These are phyloP conservation scores for Panellus pusillus DNA, from an alignment of 768 basidiomycete species.

Conservation along the genomic window DNA sequence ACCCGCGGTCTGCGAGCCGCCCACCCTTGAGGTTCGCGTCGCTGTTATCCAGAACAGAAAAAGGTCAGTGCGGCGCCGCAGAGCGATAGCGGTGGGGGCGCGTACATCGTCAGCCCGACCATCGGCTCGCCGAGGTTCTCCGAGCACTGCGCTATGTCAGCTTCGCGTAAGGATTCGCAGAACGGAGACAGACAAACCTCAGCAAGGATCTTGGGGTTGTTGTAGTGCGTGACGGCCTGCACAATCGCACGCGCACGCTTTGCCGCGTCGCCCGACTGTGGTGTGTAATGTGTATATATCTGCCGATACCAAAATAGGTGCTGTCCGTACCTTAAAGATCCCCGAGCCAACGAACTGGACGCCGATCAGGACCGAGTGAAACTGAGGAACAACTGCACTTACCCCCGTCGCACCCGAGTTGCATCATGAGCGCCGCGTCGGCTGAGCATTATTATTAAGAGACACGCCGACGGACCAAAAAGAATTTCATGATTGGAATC, in stretches of 20 bases:
- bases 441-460: slow-evolving; percentile 39
- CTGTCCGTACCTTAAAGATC: slow-evolving; percentile 74
- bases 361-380: slow-evolving; percentile 3
- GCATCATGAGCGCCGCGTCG: slow-evolving; percentile 99
- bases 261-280: slow-evolving; percentile 86
- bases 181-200: slow-evolving; percentile 50
- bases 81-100: slow-evolving; percentile 10
- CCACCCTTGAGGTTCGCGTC: slow-evolving; percentile 71
- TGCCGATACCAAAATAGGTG: too few relatives aligned
- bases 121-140: slow-evolving; percentile 88
- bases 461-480: background rate
- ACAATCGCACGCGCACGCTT: slow-evolving; percentile 95
- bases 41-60: slow-evolving; percentile 36
- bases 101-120: slow-evolving; percentile 90
- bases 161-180: background rate
- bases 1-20: slow-evolving; percentile 64
- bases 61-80: background rate
- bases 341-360: slow-evolving; percentile 94
- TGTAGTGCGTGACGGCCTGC: slow-evolving; percentile 95
- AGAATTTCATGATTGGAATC: slow-evolving; percentile 13
- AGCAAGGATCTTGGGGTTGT: slow-evolving; percentile 89
- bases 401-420: slow-evolving; percentile 96
- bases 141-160: slow-evolving; percentile 51
- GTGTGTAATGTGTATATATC: background rate
- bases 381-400: slow-evolving; percentile 27